phyloP scores from a whole-genome alignment of 2,329 filamentous ascomycete genomes.

The Dactylellina parvicollis region DNA sequence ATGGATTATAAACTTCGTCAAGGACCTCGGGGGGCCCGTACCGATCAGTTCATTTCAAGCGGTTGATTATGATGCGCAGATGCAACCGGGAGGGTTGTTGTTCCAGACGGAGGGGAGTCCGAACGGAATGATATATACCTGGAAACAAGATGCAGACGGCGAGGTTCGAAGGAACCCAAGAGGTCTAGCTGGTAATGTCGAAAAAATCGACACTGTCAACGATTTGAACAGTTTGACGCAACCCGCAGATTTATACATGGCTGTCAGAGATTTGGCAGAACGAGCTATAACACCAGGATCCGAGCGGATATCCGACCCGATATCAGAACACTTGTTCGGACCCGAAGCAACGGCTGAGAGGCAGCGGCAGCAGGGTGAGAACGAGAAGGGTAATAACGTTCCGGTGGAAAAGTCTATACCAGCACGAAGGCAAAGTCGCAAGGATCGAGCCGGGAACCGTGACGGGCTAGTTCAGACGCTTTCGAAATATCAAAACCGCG shows the following conservation, averaged over 20 bases:
- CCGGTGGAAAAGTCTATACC: neutral
- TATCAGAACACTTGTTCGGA: no score
- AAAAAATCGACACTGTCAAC: neutral
- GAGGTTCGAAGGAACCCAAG: neutral
- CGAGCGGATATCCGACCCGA: no score
- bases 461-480: neutral
- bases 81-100: neutral
- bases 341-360: no score
- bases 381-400: no score
- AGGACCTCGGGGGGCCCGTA: neutral
- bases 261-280: conserved; percentile 17
- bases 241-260: neutral
- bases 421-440: neutral
- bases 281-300: neutral
- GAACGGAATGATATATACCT: conserved; percentile 10
- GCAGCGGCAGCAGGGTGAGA: no score
- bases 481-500: neutral
- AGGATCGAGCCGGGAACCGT: neutral
- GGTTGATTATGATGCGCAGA: conserved; percentile 7
- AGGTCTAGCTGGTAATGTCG: neutral
- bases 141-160: neutral
- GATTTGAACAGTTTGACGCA: neutral
- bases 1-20: conserved; percentile 18
- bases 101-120: neutral
- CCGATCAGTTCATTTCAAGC: conserved; percentile 3